Base-by-base conservation (phyloP, 2,329 filamentous ascomycete species). In the Balansia obtecta region DNA sequence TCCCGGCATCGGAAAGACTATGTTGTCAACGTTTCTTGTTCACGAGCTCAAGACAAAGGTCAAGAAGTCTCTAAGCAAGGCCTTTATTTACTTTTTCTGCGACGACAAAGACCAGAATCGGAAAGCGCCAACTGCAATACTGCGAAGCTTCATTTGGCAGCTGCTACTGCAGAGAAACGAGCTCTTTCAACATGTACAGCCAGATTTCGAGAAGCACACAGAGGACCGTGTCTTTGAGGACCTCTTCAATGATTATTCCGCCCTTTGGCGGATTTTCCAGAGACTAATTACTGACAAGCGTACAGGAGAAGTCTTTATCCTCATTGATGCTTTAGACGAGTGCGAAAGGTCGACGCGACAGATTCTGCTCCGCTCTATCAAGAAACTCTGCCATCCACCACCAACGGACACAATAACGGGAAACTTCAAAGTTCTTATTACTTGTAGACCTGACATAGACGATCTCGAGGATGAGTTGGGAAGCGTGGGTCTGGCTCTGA, bases 61-160 rank as follows among this genome's bases (percentile, higher is more conserved):
- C 37, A 40, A 52, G 33, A 54, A 45, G 30, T 20, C 34, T 7
- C 40, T 44, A 5, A 27, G n/a, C 11, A 54, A 45, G 30, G 15
- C 22, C 0, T 52, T 52, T 44, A 50, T 39, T 4, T 52, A 50
- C 22, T 54, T 54, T 48, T 52, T 54, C 27, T 54, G 43, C 27
- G 50, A 54, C 15, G 50, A 52, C 32, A 54, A 54, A 18, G 38
- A 52, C 39, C 6, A 50, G 20, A 39, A 50, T 13, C 43, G 47
- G 16, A 50, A 37, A 13, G 47, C 42, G 15, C 47, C 50, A 37
- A 50, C 37, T 18, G 46, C 52, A 2, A 30, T 54, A 12, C 41
- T 54, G 16, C 52, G 50, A 47, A 54, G 52, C 46, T 44, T 54
- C 27, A 54, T 54, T 18, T 54, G 52, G 52, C 52, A 54, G 40